Conservation (phyloP, 192 early-diverging fungal species). For the Cladochytrium replicatum region DNA sequence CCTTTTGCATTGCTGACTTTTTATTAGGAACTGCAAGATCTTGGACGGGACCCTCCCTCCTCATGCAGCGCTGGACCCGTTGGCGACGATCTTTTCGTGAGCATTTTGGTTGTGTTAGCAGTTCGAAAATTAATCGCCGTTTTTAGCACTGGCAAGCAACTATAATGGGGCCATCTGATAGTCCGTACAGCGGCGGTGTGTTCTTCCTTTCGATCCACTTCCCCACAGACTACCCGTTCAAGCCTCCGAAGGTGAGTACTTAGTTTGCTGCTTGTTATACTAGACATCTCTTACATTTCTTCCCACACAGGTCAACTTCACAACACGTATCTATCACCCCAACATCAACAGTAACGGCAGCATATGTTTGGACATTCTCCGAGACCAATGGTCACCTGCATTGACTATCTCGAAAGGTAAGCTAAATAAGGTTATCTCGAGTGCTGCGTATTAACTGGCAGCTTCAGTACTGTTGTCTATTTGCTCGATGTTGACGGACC, state of each 20-base stretch:
- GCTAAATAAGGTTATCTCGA: constrained; percentile 1
- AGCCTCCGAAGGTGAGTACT: constrained; percentile 79
- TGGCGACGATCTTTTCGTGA: constrained; percentile 66
- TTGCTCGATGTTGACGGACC: constrained; percentile 96
- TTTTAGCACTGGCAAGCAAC: constrained; percentile 90
- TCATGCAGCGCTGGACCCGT: constrained; percentile 95
- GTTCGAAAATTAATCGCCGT: no score
- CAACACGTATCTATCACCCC: constrained; percentile 95
- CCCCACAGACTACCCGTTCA: constrained; percentile 96
- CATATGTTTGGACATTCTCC: constrained; percentile 97
- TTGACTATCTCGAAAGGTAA: constrained; percentile 93
- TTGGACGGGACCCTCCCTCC: constrained; percentile 93
- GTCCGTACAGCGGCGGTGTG: constrained; percentile 88
- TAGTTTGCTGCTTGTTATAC: not conserved
- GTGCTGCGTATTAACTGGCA: constrained; percentile 3
- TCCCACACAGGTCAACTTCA: constrained; percentile 70
- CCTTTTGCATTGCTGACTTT: constrained; percentile 3
- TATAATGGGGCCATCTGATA: constrained; percentile 94
- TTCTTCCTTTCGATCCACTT: constrained; percentile 98
- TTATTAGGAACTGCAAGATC: constrained; percentile 71
- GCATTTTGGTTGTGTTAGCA: constrained; percentile 22
- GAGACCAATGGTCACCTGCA: constrained; percentile 98
- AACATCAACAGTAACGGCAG: constrained; percentile 98
- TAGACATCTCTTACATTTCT: not conserved
- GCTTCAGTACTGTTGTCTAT: constrained; percentile 84